Evolutionary conservation across 306 rosid genomes (phyloP).

Genomic region (Luffa acutangula): DNA sequence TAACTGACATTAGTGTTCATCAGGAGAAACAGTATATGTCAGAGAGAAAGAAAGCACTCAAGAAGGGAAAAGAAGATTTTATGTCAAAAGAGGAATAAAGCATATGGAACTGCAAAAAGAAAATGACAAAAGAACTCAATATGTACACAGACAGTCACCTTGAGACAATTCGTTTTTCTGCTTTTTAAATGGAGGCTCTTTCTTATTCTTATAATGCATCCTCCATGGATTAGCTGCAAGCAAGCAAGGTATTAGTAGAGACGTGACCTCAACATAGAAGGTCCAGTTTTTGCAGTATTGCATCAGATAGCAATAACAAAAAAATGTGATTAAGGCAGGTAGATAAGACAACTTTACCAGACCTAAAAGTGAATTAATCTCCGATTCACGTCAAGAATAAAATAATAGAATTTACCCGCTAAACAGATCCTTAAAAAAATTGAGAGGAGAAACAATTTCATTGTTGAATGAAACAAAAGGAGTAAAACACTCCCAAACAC

Average conservation of each 20-base stretch:
- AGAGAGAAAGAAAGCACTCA: background rate
- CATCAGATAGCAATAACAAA: background rate
- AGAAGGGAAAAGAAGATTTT: background rate
- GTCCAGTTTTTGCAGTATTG: background rate
- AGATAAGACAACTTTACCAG: background rate
- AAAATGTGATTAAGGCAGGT: background rate
- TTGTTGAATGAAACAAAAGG: too few species aligned
- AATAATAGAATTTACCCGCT: background rate
- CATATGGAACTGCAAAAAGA: background rate
- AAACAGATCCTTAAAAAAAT: background rate
- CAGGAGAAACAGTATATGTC: background rate
- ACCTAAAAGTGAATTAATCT: background rate
- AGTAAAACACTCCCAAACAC: too few species aligned
- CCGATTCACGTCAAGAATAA: background rate
- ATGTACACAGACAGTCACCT: constrained; percentile 40
- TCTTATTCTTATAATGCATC: constrained; percentile 41
- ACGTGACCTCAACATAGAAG: background rate
- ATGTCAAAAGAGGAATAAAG: background rate
- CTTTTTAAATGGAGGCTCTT: constrained; percentile 69
- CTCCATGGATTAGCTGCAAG: constrained; percentile 72
- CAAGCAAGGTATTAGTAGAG: constrained; percentile 15
- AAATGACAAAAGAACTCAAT: background rate
- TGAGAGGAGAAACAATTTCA: too few species aligned
- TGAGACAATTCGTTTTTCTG: constrained; percentile 62
- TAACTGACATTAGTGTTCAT: background rate